Conservation (phyloP, 768 basidiomycete genomes). For the Rhizopogon salebrosus region DNA sequence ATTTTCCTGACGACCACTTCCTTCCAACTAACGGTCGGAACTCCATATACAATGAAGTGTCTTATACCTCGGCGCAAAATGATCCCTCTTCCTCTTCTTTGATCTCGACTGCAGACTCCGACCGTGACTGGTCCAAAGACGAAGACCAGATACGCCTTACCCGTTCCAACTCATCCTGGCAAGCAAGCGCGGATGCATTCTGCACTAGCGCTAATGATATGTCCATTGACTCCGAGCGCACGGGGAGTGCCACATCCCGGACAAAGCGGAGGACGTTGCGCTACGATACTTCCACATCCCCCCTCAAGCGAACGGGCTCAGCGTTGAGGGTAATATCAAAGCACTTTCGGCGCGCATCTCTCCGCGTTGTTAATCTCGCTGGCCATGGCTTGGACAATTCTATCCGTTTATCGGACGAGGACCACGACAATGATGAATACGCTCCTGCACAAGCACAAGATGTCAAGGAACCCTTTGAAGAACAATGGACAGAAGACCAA, state of each 20-base stretch:
- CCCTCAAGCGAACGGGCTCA: constrained; percentile 55
- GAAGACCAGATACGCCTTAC: constrained; percentile 61
- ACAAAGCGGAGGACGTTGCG: constrained; percentile 36
- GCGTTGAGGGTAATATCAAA: constrained; percentile 54
- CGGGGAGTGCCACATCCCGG: constrained; percentile 33
- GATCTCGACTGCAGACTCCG: constrained; percentile 27
- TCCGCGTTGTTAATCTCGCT: constrained; percentile 79
- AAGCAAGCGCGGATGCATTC: constrained; percentile 21
- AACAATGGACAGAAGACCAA: constrained; percentile 16
- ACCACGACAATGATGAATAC: constrained; percentile 27
- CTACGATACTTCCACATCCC: constrained; percentile 51
- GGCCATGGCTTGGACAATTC: constrained; percentile 57
- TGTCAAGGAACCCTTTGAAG: constrained; percentile 31
- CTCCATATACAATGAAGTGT: not conserved
- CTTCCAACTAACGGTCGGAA: constrained; percentile 17
- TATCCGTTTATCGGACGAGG: constrained; percentile 47
- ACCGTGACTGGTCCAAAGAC: constrained; percentile 40
- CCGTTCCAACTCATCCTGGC: constrained; percentile 40
- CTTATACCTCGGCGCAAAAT: constrained; percentile 32
- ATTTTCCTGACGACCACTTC: constrained; percentile 35
- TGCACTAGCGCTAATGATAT: constrained; percentile 20
- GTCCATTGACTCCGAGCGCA: constrained; percentile 44
- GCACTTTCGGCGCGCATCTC: constrained; percentile 56
- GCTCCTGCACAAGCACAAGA: constrained; percentile 29
- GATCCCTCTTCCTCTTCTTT: constrained; percentile 52